Evolutionary conservation across 2,329 filamentous ascomycete genomes (phyloP).

Genomic region (Pseudocercospora pini-densiflorae): DNA sequence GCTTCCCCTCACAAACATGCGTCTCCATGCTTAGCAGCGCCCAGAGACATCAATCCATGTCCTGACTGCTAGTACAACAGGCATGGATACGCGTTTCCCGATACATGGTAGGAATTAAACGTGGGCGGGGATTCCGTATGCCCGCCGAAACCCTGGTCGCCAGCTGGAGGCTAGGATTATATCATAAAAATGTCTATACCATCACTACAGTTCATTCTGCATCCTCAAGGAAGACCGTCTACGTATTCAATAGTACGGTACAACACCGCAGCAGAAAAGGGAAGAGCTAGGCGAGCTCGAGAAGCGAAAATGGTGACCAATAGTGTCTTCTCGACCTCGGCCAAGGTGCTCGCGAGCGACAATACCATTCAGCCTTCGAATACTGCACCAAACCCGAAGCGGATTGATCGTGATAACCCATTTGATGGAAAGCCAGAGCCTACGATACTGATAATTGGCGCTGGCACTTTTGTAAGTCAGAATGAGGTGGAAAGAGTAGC

Average conservation of each 20-base stretch:
- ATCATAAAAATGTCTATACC: background rate
- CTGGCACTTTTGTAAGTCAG: conserved; percentile 29
- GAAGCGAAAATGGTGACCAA: background rate
- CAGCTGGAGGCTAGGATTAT: background rate
- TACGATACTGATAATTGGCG: conserved; percentile 32
- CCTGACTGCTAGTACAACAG: conserved; percentile 7
- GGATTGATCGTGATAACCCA: conserved; percentile 23
- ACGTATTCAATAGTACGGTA: background rate
- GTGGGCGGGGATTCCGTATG: conserved; percentile 19
- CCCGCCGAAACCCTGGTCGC: conserved; percentile 4
- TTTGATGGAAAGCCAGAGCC: conserved; percentile 24
- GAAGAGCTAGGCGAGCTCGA: background rate
- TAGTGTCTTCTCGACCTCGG: background rate
- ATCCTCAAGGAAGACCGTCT: background rate
- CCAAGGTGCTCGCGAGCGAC: background rate
- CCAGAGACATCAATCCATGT: conserved; percentile 6
- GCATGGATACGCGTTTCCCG: conserved; percentile 12
- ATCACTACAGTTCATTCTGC: background rate
- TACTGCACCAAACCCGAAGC: conserved; percentile 18
- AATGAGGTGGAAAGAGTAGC: background rate
- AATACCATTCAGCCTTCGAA: conserved; percentile 18
- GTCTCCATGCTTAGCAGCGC: conserved; percentile 6
- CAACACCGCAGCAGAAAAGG: background rate
- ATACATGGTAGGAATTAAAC: conserved; percentile 6
- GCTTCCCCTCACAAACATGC: conserved; percentile 21